phyloP scores from a whole-genome alignment of 768 basidiomycete genomes.

The Lentinula sp. region DNA sequence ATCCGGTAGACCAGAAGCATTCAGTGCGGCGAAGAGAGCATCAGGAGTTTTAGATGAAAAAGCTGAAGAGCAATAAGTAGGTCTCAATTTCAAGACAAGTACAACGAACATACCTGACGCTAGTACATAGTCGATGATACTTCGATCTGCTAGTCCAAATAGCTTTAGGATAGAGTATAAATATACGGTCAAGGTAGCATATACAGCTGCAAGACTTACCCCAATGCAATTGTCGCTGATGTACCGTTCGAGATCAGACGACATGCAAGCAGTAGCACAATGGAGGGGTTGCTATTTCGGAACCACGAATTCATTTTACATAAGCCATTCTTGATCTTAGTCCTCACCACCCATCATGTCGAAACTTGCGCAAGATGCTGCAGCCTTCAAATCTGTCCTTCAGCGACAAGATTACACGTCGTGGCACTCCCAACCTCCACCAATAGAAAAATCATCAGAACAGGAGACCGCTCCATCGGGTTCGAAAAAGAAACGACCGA shows the following conservation, averaged over 20 bases:
- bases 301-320: neutral
- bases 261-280: conserved; percentile 30
- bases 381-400: conserved; percentile 61
- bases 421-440: conserved; percentile 65
- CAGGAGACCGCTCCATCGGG: conserved; percentile 19
- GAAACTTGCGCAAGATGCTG: conserved; percentile 60
- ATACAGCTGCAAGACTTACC: conserved; percentile 33
- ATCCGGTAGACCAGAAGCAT: conserved; percentile 74
- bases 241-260: conserved; percentile 60
- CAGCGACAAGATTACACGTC: conserved; percentile 64
- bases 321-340: neutral
- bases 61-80: conserved; percentile 34
- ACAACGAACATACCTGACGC: conserved; percentile 58
- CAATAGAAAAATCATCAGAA: conserved; percentile 18
- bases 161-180: conserved; percentile 38
- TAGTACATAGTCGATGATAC: conserved; percentile 81
- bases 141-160: conserved; percentile 79
- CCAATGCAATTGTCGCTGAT: conserved; percentile 74
- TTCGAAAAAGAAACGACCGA: conserved; percentile 58
- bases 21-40: conserved; percentile 68
- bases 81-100: neutral
- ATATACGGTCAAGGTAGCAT: neutral
- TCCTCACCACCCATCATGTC: conserved; percentile 42
- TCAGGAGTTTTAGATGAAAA: conserved; percentile 79
- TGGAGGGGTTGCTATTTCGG: neutral